phyloP scores from a whole-genome alignment of 164 flowering plant genomes.

The Tinospora cordifolia region DNA sequence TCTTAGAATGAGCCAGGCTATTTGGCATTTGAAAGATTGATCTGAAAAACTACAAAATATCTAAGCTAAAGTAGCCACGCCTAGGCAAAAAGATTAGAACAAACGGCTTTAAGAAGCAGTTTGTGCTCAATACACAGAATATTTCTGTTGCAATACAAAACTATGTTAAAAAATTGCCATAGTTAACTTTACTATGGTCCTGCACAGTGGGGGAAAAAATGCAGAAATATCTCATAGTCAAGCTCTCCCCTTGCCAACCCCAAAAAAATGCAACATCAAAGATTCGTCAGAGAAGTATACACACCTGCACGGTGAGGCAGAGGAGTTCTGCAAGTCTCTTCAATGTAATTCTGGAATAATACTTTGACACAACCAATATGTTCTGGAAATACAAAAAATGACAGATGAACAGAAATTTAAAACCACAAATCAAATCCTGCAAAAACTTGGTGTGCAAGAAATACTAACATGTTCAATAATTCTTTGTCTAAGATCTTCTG shows the following conservation, averaged over 20 bases:
- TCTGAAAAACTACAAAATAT: too few relatives aligned
- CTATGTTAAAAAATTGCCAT: neutral
- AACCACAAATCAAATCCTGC: neutral
- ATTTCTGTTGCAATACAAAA: neutral
- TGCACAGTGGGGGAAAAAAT: neutral
- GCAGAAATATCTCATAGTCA: neutral
- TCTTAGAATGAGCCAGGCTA: neutral
- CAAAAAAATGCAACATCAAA: neutral
- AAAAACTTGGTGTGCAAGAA: neutral
- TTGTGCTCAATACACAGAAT: neutral
- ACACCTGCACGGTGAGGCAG: constrained; percentile 82
- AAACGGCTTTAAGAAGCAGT: neutral
- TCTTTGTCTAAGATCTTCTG: constrained; percentile 79
- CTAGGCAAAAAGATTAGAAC: too few relatives aligned
- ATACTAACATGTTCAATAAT: constrained; percentile 84
- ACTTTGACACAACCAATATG: constrained; percentile 90
- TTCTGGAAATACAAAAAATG: constrained; percentile 44
- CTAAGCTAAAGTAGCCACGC: too few relatives aligned
- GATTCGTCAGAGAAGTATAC: constrained; percentile 4
- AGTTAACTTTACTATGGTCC: neutral
- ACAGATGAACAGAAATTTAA: neutral
- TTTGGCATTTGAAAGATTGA: neutral
- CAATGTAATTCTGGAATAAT: constrained; percentile 82
- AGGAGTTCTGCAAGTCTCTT: constrained; percentile 83
- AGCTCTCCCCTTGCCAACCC: neutral